A percentile compares a stretch with the other conserved stretches of the same genome.
Conservation (phyloP, 768 basidiomycete species). For the Candolleomyces eurysporus region DNA sequence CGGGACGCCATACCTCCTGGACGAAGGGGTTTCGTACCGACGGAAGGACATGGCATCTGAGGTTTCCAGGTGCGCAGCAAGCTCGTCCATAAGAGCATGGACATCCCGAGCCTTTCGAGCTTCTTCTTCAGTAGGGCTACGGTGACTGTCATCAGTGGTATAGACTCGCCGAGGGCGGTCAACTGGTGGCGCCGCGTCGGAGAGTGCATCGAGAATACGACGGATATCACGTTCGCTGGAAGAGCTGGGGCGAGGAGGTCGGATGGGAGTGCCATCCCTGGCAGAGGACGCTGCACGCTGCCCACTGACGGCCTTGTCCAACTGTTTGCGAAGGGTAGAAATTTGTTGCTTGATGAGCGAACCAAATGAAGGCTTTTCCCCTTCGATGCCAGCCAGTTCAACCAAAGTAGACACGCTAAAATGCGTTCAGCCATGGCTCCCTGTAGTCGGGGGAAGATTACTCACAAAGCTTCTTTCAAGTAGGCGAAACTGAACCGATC, state of each 20-base stretch:
- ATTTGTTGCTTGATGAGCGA: slow-evolving; percentile 56
- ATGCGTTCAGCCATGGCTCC: not conserved
- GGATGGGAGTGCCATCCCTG: not conserved
- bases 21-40: not conserved
- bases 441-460: slow-evolving; percentile 10
- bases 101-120: slow-evolving; percentile 11
- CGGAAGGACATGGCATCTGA: slow-evolving; percentile 4
- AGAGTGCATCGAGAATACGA: slow-evolving; percentile 14
- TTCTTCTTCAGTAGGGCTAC: not conserved
- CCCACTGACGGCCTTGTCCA: slow-evolving; percentile 42
- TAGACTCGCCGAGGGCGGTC: not conserved
- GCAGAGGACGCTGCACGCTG: too few species aligned
- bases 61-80: slow-evolving; percentile 12
- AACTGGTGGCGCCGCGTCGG: not conserved
- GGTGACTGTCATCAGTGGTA: not conserved
- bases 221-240: slow-evolving; percentile 16
- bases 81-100: slow-evolving; percentile 17
- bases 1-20: not conserved
- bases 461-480: slow-evolving; percentile 87
- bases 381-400: slow-evolving; percentile 51
- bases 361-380: slow-evolving; percentile 50
- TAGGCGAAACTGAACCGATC: slow-evolving; percentile 81
- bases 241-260: slow-evolving; percentile 7
- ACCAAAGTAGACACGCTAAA: slow-evolving; percentile 73
- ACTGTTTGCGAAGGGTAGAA: slow-evolving; percentile 58